A percentile compares a stretch with the other conserved stretches of the same genome.
phyloP scores from a whole-genome alignment of 2,329 filamentous ascomycete genomes.

The Talaromyces sp. region DNA sequence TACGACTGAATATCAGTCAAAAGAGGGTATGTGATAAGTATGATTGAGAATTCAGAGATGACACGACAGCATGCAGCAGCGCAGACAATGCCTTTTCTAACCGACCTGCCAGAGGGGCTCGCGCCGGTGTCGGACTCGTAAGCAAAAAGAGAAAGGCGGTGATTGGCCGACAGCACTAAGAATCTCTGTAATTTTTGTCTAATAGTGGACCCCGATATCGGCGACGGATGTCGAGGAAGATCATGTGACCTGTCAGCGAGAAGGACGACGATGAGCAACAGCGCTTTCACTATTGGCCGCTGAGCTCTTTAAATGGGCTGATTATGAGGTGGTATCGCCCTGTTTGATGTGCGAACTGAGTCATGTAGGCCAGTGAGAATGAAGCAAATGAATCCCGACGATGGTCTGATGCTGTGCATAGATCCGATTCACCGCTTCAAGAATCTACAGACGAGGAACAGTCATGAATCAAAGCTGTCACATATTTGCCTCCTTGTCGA shows the following conservation, averaged over 20 bases:
- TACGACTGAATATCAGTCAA: constrained; percentile 3
- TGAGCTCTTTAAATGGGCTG: not conserved
- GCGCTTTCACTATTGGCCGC: not conserved
- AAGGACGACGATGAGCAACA: not conserved
- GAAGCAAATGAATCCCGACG: not conserved
- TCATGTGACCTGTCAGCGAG: not conserved
- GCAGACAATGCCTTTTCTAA: constrained; percentile 15
- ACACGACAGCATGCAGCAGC: constrained; percentile 10
- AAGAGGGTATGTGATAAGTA: not conserved
- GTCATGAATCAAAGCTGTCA: not conserved
- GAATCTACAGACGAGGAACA: not conserved
- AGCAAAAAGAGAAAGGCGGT: constrained; percentile 2
- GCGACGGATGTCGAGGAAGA: not conserved
- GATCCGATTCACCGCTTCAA: not conserved
- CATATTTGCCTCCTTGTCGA: not conserved
- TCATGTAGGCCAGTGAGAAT: not conserved
- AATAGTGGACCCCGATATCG: constrained; percentile 11
- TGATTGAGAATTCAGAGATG: not conserved
- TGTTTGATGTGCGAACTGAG: not conserved
- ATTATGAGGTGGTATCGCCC: not conserved
- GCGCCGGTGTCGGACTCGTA: constrained; percentile 16
- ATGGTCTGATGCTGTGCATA: not conserved
- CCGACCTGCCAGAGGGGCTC: constrained; percentile 14
- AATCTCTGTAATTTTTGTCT: not conserved
- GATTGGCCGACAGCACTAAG: constrained; percentile 6